Percentiles rank a stretch among this genome's conserved stretches.
Evolutionary conservation across 2,329 filamentous ascomycete species (phyloP).

Genomic region (Microsporum canis): DNA sequence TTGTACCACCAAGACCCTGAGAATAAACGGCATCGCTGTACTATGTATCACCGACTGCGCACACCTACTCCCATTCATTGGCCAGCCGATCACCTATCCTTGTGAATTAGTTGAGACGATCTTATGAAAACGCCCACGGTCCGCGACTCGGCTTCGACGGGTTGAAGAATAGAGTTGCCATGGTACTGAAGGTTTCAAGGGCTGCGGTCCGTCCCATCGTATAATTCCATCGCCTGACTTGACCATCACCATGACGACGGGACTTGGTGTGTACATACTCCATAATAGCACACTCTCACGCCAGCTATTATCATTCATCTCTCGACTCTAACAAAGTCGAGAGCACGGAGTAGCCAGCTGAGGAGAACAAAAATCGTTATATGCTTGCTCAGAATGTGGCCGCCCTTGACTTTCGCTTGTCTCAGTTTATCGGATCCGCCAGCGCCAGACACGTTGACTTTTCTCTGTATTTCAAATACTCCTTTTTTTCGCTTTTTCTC

Average conservation of each 20-base stretch:
- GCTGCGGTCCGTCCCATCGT: not conserved
- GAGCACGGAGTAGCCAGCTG: not conserved
- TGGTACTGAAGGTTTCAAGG: not conserved
- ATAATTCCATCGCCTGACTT: not conserved
- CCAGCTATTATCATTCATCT: not conserved
- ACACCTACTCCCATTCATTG: not conserved
- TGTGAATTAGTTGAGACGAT: not conserved
- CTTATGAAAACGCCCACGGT: not conserved
- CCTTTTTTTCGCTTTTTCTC: not conserved
- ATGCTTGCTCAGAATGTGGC: not conserved
- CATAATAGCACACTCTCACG: not conserved
- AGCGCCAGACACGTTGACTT: not conserved
- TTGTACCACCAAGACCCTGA: not conserved
- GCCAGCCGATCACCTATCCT: not conserved
- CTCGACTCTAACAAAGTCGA: not conserved
- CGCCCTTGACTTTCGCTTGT: not conserved
- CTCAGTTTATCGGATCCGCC: not conserved
- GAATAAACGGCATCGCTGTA: not conserved
- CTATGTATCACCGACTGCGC: not conserved
- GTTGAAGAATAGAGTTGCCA: constrained; percentile 1
- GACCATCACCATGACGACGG: constrained; percentile 1
- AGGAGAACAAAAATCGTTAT: not conserved
- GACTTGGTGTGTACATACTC: not conserved
- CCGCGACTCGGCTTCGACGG: not conserved
- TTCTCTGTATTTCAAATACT: not conserved